A percentile compares a stretch with the other conserved stretches of the same genome.
phyloP scores from a whole-genome alignment of 139 green algal species.

The Medakamo hakoo region DNA sequence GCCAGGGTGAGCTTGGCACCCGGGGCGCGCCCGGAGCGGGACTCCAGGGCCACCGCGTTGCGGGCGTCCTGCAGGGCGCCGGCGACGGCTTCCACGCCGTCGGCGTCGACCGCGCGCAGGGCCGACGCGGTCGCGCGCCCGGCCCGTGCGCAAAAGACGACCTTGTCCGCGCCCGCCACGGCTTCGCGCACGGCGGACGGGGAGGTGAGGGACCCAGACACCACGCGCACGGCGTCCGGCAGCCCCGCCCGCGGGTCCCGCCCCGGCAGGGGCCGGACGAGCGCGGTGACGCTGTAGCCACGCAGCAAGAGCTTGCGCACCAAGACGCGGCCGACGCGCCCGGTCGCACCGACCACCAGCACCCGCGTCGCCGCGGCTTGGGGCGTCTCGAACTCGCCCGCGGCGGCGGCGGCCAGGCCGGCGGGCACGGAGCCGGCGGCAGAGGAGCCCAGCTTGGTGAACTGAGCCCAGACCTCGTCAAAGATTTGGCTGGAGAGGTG shows the following conservation, averaged over 20 bases:
- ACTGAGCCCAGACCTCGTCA: constrained; percentile 69
- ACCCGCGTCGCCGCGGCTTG: constrained; percentile 71
- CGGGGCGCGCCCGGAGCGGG: background rate
- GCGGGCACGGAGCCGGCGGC: constrained; percentile 19
- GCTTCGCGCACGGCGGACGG: constrained; percentile 46
- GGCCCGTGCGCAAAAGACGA: constrained; percentile 58
- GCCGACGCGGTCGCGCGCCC: constrained; percentile 42
- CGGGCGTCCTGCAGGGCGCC: constrained; percentile 34
- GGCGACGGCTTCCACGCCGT: constrained; percentile 40
- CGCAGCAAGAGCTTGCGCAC: constrained; percentile 90
- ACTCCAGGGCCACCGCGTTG: constrained; percentile 9
- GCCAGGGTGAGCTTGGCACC: constrained; percentile 27
- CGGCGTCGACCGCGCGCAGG: constrained; percentile 48
- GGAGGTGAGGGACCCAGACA: constrained; percentile 76
- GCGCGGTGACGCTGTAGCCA: constrained; percentile 75
- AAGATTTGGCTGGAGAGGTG: constrained; percentile 26
- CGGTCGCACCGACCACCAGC: constrained; percentile 85
- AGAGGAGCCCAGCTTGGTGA: constrained; percentile 25
- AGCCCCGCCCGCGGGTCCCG: constrained; percentile 14
- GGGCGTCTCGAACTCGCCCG: constrained; percentile 41
- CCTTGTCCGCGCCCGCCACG: constrained; percentile 76
- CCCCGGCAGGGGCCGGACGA: constrained; percentile 42
- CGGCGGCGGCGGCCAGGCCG: constrained; percentile 12
- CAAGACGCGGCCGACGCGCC: constrained; percentile 75
- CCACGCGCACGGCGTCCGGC: constrained; percentile 56